phyloP scores from a whole-genome alignment of 2,329 filamentous ascomycete species.

The Ceratocystis colombiana region DNA sequence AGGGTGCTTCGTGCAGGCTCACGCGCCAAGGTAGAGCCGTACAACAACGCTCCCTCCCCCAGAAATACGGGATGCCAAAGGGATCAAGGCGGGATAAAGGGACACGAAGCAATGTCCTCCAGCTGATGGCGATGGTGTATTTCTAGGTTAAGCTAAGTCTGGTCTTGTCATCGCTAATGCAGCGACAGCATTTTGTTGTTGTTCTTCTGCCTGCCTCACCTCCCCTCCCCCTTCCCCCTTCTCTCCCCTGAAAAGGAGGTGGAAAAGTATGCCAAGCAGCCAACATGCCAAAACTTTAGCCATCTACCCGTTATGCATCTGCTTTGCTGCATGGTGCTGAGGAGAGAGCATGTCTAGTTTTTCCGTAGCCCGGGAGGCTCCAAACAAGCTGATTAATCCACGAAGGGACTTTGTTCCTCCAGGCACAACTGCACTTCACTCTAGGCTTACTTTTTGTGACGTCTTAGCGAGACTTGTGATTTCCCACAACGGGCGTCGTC shows the following conservation, averaged over 20 bases:
- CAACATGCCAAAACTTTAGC: neutral
- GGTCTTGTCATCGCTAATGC: neutral
- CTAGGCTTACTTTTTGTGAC: too few species aligned
- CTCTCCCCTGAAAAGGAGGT: neutral
- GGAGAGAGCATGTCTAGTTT: neutral
- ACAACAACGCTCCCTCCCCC: neutral
- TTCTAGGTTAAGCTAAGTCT: neutral
- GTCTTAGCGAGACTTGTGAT: too few species aligned
- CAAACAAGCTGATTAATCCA: neutral
- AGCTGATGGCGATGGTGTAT: neutral
- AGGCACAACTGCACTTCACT: too few species aligned
- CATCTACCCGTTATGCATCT: neutral
- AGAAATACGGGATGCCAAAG: constrained; percentile 10
- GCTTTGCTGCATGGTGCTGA: neutral
- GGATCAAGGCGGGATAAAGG: neutral
- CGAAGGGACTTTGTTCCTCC: too few species aligned
- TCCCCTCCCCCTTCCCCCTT: neutral
- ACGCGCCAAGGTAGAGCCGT: neutral
- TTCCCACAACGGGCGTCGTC: neutral
- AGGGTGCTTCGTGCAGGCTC: neutral
- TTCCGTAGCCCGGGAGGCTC: neutral
- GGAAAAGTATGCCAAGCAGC: neutral
- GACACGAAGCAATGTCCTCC: neutral
- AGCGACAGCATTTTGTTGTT: neutral
- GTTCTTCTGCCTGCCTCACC: neutral